Base-by-base conservation (phyloP, 139 green algal species). In the Pycnococcus provasolii region DNA sequence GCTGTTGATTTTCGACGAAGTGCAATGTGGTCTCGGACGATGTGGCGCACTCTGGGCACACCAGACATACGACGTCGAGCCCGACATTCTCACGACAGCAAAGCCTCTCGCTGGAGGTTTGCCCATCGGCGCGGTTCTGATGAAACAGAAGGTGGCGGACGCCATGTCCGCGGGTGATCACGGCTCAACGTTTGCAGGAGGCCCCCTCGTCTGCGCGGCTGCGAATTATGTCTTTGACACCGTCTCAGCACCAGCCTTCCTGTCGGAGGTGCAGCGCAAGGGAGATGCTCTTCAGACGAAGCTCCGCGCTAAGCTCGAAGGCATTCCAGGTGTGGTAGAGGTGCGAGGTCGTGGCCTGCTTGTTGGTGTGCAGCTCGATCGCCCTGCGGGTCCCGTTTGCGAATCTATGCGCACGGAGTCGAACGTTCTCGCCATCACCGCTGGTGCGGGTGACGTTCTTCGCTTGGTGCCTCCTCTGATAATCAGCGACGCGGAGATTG, bases 1-100 rank as follows among this genome's bases (percentile, higher is more conserved):
- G 42, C 77, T 96, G 74, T 83, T 99, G 42, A 81, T 97, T 41
- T 99, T 94, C 77, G 93, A 99, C 65, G 94, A 98, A 77, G 90
- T 96, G 61, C 91, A 95, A 77, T 87, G 85, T 57, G 83, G 89
- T 26, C 77, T 96, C 52, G 88, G 89, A 1, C 78, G 90, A 68
- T 87, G 85, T 62, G 92, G 93, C 61, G 88, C 88, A 70, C 84
- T 99, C 66, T 99, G 88, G 87, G 91, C 74, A 1, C 79, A 97
- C 77, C 62, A 84, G 81, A 53, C 86, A 61, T 93, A 86, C 62
- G 91, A 85, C 7, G 88, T 96, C 43, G 58, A 84, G 75, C 92
- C 93, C 15, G 92, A 99, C 83, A 93, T 99, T 47, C 95, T 99
- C 86, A 93, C 87, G 0, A 70, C 96, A 37, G 93, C 93, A 58